Evolutionary conservation across 306 rosid genomes (phyloP).

Genomic region (Cyamopsis tetragonoloba): DNA sequence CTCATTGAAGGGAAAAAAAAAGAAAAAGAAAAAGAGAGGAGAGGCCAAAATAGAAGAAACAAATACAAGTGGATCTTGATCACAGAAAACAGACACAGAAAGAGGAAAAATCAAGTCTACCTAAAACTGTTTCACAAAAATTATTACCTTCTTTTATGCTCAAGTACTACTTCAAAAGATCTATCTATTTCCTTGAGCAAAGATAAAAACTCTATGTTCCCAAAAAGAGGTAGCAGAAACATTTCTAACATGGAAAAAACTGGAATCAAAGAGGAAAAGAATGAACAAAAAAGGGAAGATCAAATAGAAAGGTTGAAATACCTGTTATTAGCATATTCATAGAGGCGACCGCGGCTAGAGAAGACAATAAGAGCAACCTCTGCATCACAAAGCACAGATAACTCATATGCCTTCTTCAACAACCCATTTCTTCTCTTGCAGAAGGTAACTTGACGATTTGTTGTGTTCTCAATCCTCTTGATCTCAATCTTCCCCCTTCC

Average conservation of each 20-base stretch:
- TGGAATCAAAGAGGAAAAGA: not conserved
- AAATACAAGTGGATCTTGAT: constrained; percentile 31
- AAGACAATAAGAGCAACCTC: constrained; percentile 55
- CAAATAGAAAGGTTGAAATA: constrained; percentile 28
- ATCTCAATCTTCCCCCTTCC: constrained; percentile 58
- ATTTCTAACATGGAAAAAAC: not conserved
- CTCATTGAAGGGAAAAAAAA: constrained; percentile 19
- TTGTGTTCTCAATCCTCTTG: constrained; percentile 46
- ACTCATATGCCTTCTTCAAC: constrained; percentile 50
- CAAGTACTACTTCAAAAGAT: constrained; percentile 21
- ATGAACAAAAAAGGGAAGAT: not conserved
- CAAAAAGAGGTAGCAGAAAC: not conserved
- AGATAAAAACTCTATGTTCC: not conserved
- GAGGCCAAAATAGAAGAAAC: constrained; percentile 36
- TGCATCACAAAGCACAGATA: constrained; percentile 92
- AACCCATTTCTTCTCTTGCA: constrained; percentile 51
- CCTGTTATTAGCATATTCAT: constrained; percentile 53
- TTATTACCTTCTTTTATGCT: constrained; percentile 21
- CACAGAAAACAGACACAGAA: constrained; percentile 29
- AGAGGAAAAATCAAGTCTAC: constrained; percentile 16
- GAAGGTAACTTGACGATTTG: constrained; percentile 49
- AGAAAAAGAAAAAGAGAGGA: too few species aligned
- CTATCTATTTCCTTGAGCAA: constrained; percentile 23
- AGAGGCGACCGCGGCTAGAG: constrained; percentile 51
- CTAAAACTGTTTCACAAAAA: constrained; percentile 24